A percentile compares a stretch with the other conserved stretches of the same genome.
phyloP scores from a whole-genome alignment of 1,284 basidiomycete genomes.

The Mycosarcoma mackinlayi region DNA sequence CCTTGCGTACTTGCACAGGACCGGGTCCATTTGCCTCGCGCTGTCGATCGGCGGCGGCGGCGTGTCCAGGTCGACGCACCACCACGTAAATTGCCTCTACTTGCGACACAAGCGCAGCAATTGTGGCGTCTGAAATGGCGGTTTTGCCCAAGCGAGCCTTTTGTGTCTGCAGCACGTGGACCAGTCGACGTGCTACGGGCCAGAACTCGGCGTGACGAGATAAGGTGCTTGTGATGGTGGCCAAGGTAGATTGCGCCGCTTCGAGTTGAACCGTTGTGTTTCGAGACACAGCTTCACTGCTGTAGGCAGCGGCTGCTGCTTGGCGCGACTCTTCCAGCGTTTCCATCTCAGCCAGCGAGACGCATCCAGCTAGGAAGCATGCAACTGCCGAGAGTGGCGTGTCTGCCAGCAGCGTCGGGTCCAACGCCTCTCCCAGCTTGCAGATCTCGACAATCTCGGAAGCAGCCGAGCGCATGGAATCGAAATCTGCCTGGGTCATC shows the following conservation, averaged over 20 bases:
- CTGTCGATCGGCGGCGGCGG: neutral
- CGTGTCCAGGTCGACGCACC: constrained; percentile 25
- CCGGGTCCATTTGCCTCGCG: neutral
- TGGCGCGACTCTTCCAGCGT: constrained; percentile 16
- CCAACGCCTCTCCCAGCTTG: constrained; percentile 19
- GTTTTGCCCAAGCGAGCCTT: neutral
- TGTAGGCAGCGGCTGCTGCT: neutral
- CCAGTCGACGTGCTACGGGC: constrained; percentile 24
- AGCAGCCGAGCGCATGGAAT: constrained; percentile 31
- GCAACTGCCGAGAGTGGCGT: constrained; percentile 28
- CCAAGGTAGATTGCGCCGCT: constrained; percentile 10
- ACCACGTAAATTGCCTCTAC: constrained; percentile 40
- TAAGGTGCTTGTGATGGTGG: constrained; percentile 19
- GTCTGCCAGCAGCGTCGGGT: constrained; percentile 25
- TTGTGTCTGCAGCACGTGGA: constrained; percentile 23
- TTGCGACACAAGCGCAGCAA: constrained; percentile 22
- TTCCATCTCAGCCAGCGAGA: constrained; percentile 31
- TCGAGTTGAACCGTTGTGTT: constrained; percentile 8
- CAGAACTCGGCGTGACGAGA: constrained; percentile 26
- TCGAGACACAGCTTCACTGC: neutral
- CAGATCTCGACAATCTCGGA: constrained; percentile 35
- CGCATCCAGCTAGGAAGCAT: constrained; percentile 31
- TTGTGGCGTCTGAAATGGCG: constrained; percentile 2
- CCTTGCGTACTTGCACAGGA: constrained; percentile 20
- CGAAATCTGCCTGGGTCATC: constrained; percentile 26